Percentiles rank a stretch among this genome's conserved stretches.
Evolutionary conservation across 2,329 filamentous ascomycete genomes (phyloP).

Genomic region (Colletotrichum endophyticum): DNA sequence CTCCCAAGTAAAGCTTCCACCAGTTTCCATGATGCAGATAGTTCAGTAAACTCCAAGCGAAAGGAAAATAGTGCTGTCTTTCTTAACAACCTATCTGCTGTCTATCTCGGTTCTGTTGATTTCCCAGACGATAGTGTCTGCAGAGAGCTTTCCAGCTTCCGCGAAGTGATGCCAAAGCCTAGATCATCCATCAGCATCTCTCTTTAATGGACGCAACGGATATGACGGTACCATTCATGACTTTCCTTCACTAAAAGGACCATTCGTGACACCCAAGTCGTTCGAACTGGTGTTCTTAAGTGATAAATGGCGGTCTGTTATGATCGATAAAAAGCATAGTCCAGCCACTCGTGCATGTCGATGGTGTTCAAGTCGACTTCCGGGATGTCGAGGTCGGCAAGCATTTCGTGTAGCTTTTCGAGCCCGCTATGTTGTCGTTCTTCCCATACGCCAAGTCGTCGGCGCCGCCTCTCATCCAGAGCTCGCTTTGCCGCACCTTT

Average conservation of each 20-base stretch:
- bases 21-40: too few relatives aligned
- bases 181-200: not conserved
- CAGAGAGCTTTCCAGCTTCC: not conserved
- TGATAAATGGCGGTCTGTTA: not conserved
- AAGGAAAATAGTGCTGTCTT: not conserved
- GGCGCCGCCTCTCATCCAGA: not conserved
- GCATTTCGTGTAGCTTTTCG: conserved; percentile 9
- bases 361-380: conserved; percentile 13
- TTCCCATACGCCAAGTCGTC: conserved; percentile 6
- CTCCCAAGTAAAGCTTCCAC: not conserved
- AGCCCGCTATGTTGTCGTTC: conserved; percentile 8
- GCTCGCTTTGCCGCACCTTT: not conserved
- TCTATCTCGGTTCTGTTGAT: not conserved
- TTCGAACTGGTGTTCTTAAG: not conserved
- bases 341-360: conserved; percentile 16
- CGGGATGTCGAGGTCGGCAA: not conserved
- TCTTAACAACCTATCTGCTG: not conserved
- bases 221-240: not conserved
- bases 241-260: not conserved
- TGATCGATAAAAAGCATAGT: conserved; percentile 9
- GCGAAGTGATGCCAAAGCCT: not conserved
- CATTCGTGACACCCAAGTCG: not conserved
- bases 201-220: not conserved
- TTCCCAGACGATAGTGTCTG: not conserved
- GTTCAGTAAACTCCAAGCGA: not conserved